Conservation (phyloP, 2,329 filamentous ascomycete genomes). For the Pseudonectria buxi region DNA sequence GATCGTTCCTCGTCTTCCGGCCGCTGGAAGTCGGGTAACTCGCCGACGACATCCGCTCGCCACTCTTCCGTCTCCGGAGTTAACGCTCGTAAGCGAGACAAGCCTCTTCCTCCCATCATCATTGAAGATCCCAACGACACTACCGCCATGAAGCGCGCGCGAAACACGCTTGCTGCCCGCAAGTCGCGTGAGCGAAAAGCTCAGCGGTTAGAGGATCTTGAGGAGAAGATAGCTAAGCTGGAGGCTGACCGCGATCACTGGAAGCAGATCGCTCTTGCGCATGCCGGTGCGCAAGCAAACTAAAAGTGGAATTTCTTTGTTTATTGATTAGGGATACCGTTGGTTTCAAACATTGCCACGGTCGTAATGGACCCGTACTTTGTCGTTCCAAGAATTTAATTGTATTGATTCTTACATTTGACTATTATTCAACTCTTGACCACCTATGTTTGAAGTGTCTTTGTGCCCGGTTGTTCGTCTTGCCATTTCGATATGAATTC, state of each 20-base stretch:
- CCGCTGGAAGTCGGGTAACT: conserved; percentile 40
- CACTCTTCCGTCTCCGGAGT: conserved; percentile 68
- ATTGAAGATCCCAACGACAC: conserved; percentile 67
- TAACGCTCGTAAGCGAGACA: conserved; percentile 67
- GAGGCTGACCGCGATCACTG: conserved; percentile 60
- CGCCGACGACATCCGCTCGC: conserved; percentile 40
- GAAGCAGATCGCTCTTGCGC: conserved; percentile 49
- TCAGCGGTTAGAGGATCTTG: conserved; percentile 65
- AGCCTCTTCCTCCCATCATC: conserved; percentile 71
- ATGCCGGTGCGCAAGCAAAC: conserved; percentile 28
- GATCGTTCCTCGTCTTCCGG: conserved; percentile 32
- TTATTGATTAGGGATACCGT: conserved; percentile 4
- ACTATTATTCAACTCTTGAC: too few species aligned
- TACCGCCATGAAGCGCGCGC: conserved; percentile 83
- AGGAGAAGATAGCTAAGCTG: conserved; percentile 65
- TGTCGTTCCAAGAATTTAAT: too few species aligned
- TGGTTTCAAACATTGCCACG: neutral
- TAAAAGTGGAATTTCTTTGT: conserved; percentile 26
- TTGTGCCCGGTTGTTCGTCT: too few species aligned
- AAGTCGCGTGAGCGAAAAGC: conserved; percentile 88
- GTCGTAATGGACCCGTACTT: too few species aligned
- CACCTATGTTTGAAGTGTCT: too few species aligned
- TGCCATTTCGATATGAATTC: too few species aligned
- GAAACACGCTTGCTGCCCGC: conserved; percentile 87
- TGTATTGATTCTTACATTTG: too few species aligned